Conservation (phyloP, 441 rosid genomes). For the Croton laevigatus region DNA sequence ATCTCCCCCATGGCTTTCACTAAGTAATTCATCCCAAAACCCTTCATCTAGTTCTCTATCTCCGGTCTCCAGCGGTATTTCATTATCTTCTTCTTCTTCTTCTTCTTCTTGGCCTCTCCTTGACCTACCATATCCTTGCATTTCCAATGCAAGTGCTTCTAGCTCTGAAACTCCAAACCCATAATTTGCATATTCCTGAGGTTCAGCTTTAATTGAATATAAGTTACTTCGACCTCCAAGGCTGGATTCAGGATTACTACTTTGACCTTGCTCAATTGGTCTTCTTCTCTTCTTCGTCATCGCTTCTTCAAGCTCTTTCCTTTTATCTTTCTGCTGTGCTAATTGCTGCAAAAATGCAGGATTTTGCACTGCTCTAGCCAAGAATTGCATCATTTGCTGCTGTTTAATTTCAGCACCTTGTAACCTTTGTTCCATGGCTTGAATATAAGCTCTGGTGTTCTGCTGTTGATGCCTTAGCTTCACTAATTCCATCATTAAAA, state of each 20-base stretch:
- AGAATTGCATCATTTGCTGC: conserved; percentile 82
- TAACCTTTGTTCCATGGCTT: conserved; percentile 65
- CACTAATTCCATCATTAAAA: conserved; percentile 58
- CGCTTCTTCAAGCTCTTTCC: conserved; percentile 57
- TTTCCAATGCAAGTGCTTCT: conserved; percentile 78
- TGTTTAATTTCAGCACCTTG: conserved; percentile 69
- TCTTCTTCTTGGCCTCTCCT: conserved; percentile 35
- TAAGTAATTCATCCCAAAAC: conserved; percentile 82
- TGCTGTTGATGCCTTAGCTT: conserved; percentile 74
- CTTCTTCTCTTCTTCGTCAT: conserved; percentile 52
- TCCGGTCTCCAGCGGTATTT: conserved; percentile 17
- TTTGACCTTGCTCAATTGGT: conserved; percentile 34
- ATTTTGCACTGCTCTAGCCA: conserved; percentile 64
- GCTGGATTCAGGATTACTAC: conserved; percentile 21
- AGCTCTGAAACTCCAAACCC: conserved; percentile 56
- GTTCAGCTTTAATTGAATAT: conserved; percentile 44
- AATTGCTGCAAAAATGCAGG: conserved; percentile 61
- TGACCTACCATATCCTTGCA: conserved; percentile 61
- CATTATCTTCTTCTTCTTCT: conserved; percentile 24
- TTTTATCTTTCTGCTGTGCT: conserved; percentile 47
- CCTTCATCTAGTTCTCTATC: conserved; percentile 70
- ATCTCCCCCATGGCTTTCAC: conserved; percentile 37
- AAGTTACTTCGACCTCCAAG: not conserved
- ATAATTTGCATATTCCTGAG: conserved; percentile 38
- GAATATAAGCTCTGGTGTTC: conserved; percentile 52